phyloP scores from a whole-genome alignment of 495 filamentous ascomycete species.

The Trichoderma parareesei region DNA sequence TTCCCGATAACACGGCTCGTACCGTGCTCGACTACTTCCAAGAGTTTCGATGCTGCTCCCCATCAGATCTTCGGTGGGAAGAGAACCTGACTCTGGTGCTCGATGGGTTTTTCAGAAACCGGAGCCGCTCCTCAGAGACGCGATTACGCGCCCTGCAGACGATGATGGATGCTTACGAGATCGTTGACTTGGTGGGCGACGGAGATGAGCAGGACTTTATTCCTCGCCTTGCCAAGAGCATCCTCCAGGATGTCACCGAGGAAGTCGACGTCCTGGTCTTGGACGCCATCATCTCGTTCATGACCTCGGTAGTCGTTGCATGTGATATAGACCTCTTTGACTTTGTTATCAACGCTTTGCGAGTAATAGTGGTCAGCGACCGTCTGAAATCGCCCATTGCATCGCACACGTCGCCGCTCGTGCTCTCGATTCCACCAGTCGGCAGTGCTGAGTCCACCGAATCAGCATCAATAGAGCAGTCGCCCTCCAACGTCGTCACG shows the following conservation, averaged over 20 bases:
- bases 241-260: constrained; percentile 42
- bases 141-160: constrained; percentile 60
- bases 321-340: constrained; percentile 43
- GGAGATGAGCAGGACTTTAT: constrained; percentile 40
- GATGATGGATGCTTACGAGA: constrained; percentile 59
- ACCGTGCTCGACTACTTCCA: constrained; percentile 51
- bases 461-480: constrained; percentile 24
- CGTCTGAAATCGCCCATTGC: constrained; percentile 27
- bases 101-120: constrained; percentile 57
- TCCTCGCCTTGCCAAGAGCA: constrained; percentile 32
- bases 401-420: constrained; percentile 18
- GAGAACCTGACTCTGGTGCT: constrained; percentile 53
- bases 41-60: constrained; percentile 59
- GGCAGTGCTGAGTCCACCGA: background rate
- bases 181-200: constrained; percentile 45
- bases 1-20: constrained; percentile 51
- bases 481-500: constrained; percentile 46
- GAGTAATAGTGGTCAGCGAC: constrained; percentile 32
- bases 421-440: constrained; percentile 13
- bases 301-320: constrained; percentile 40
- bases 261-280: constrained; percentile 47
- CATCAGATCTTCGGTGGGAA: constrained; percentile 60
- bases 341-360: constrained; percentile 42
- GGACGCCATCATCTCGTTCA: constrained; percentile 41
- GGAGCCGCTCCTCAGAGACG: constrained; percentile 53